phyloP scores from a whole-genome alignment of 2,329 filamentous ascomycete species.

The Bipolaris victoriae region DNA sequence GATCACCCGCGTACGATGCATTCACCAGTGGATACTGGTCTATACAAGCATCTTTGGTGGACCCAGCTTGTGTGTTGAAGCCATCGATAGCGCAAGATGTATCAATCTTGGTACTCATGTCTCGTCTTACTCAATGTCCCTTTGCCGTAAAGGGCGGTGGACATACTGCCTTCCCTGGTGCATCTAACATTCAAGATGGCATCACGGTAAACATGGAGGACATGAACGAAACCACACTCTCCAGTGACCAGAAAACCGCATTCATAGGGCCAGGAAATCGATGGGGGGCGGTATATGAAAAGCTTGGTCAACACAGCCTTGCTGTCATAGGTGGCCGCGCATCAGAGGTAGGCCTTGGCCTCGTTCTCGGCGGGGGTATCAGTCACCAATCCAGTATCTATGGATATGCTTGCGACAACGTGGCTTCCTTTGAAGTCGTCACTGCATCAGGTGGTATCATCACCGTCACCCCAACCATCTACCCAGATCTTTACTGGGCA shows the following conservation, averaged over 20 bases:
- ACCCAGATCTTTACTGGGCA: conserved; percentile 47
- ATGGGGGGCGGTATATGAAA: conserved; percentile 46
- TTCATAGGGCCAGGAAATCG: conserved; percentile 41
- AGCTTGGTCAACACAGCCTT: conserved; percentile 30
- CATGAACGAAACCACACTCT: conserved; percentile 37
- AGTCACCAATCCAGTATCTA: conserved; percentile 28
- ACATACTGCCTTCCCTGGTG: conserved; percentile 49
- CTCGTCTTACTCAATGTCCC: conserved; percentile 38
- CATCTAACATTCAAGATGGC: conserved; percentile 51
- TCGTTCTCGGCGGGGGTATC: conserved; percentile 37
- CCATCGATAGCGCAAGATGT: conserved; percentile 28
- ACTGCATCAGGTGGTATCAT: conserved; percentile 49
- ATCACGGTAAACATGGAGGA: conserved; percentile 52
- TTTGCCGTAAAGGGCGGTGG: conserved; percentile 56
- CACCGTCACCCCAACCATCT: conserved; percentile 29
- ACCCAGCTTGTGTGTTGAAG: conserved; percentile 37
- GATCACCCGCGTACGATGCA: conserved; percentile 22
- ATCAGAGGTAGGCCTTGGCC: conserved; percentile 40
- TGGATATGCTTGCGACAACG: conserved; percentile 39
- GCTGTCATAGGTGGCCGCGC: conserved; percentile 42
- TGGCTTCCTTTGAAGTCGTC: conserved; percentile 40
- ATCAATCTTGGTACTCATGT: conserved; percentile 25
- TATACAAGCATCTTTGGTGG: conserved; percentile 29
- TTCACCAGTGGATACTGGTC: conserved; percentile 37
- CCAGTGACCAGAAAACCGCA: conserved; percentile 30